Conservation (phyloP, 148 eudicot genomes). For the Simmondsia chinensis region DNA sequence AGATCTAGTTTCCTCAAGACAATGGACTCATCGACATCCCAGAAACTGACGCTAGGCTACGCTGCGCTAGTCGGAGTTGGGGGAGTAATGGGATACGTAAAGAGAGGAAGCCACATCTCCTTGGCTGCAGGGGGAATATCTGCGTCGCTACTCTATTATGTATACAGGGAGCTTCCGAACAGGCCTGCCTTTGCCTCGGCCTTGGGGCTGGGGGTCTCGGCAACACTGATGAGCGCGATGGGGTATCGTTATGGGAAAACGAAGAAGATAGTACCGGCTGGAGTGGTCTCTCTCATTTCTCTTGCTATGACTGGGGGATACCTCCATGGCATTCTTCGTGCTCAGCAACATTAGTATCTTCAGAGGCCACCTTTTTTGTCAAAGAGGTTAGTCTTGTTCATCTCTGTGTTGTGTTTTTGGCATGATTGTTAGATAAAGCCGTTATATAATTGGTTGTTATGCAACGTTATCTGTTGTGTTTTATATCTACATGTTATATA, state of each 20-base stretch:
- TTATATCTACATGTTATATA: too few relatives aligned
- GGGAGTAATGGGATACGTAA: conserved; percentile 70
- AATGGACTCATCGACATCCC: conserved; percentile 58
- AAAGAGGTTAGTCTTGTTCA: too few relatives aligned
- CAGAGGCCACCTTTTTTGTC: too few relatives aligned
- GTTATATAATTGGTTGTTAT: too few relatives aligned
- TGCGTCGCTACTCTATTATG: conserved; percentile 39
- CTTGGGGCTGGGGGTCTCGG: conserved; percentile 66
- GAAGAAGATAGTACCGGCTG: conserved; percentile 80
- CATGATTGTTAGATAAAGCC: too few relatives aligned
- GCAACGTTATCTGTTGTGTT: too few relatives aligned
- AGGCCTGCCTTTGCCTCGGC: conserved; percentile 59
- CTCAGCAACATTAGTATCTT: too few relatives aligned
- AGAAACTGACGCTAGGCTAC: conserved; percentile 75
- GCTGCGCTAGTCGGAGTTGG: conserved; percentile 73
- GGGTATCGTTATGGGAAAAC: conserved; percentile 63
- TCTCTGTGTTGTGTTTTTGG: too few relatives aligned
- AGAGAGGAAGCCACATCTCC: conserved; percentile 68
- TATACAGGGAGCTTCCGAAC: conserved; percentile 67
- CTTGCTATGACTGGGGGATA: conserved; percentile 69
- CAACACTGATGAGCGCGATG: conserved; percentile 64
- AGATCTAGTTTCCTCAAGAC: too few relatives aligned
- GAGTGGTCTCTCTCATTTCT: conserved; percentile 69
- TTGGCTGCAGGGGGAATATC: conserved; percentile 68
- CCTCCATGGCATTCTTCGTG: conserved; percentile 67